These are phyloP conservation scores for Lentinula detonsa DNA, from an alignment of 768 basidiomycete genomes.

Conservation along the genomic window DNA sequence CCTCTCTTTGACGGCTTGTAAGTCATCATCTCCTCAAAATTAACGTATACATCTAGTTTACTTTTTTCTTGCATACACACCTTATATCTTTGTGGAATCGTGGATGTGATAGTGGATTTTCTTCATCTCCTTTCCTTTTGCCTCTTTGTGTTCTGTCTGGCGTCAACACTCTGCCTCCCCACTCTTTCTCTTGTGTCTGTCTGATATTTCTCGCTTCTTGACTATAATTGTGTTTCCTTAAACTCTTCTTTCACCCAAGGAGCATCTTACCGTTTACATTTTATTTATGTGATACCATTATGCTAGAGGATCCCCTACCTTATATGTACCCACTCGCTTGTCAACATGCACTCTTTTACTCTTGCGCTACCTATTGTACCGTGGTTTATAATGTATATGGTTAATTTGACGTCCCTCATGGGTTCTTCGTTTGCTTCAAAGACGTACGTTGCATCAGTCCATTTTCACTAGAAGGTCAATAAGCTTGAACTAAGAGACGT, in stretches of 20 bases:
- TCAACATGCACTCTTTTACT: slow-evolving; percentile 4
- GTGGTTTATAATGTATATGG: neutral
- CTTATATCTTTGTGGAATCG: neutral
- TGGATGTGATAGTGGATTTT: neutral
- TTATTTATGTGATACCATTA: slow-evolving; percentile 7
- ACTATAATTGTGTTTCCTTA: neutral
- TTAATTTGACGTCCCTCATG: neutral
- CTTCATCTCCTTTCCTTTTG: neutral
- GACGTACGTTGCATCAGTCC: neutral
- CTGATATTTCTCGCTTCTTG: neutral
- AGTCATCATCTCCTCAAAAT: neutral
- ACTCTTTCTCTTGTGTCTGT: slow-evolving; percentile 3
- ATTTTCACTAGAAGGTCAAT: neutral
- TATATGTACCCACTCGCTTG: slow-evolving; percentile 2
- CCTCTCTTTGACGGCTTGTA: neutral
- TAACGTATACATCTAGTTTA: slow-evolving; percentile 2
- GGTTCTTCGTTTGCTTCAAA: neutral
- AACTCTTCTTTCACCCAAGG: neutral
- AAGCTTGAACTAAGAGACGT: neutral
- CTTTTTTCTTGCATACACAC: slow-evolving; percentile 4
- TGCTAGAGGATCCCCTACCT: neutral
- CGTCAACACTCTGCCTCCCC: slow-evolving; percentile 1
- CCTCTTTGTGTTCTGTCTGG: neutral
- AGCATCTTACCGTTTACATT: neutral
- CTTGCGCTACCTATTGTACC: slow-evolving; percentile 4